Evolutionary conservation across 2,329 filamentous ascomycete species (phyloP), one percentile per base, ranked within the genome.

Genomic region (Colletotrichum liaoningense): DNA sequence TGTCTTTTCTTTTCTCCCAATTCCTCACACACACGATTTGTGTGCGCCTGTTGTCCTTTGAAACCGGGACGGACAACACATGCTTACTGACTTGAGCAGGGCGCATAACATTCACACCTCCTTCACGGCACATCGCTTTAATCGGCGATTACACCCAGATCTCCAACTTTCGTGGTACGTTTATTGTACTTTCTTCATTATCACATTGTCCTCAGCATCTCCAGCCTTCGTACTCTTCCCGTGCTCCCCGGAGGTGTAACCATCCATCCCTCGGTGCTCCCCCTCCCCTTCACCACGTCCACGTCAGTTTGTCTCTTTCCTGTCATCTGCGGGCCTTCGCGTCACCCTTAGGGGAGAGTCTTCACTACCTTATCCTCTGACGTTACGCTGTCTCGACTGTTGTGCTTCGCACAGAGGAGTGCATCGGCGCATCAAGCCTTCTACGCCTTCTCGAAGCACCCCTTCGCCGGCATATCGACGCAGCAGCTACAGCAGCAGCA

Each of bases 231-330:
- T 70, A 66, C 70, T 49, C 55, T 38, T 60, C 54, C 59, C 66
- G 55, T 59, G 54, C 28, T 28, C 49, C 67, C 60, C 60, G 46
- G 30, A 66, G 22, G 67, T 73, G 67, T 57, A 65, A 73, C 70
- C 70, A 70, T 57, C 60, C 67, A 63, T 73, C 9, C 58, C 56
- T 57, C 56, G 55, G 33, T 12, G 16, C 66, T 22, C 33, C 70
- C 56, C 35, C 66, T 49, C 54, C 30, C 55, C 24, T 26, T 24
- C 33, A 35, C 24, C 28, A 24, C 57, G 70, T 66, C 67, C 67
- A 73, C 70, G 67, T 73, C 70, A 70, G 65, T 62, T 28, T 70
- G 67, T 73, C 67, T 65, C 63, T 57, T 19, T 72, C 58, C n/a
- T 65, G 35, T 73, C 56, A 33, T 46, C 46, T 57, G 49, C 55